A percentile compares a stretch with the other conserved stretches of the same genome.
phyloP scores from a whole-genome alignment of 2,329 filamentous ascomycete species.

The Rachicladosporium sp. region DNA sequence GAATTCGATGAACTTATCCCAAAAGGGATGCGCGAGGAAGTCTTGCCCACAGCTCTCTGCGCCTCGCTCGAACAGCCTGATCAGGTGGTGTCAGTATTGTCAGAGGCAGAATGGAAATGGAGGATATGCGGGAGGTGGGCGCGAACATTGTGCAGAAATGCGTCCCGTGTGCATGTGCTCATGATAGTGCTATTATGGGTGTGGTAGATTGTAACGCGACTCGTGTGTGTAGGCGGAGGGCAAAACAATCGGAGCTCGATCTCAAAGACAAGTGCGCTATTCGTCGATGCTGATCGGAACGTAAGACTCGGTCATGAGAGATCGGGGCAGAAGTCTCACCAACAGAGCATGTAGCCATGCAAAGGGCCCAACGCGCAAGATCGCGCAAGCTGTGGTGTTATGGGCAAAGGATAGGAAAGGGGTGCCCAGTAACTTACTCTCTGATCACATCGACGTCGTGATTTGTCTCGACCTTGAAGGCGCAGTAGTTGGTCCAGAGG shows the following conservation, averaged over 20 bases:
- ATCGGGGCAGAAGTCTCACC: constrained; percentile 19
- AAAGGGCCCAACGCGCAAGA: no score
- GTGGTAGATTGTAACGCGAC: background rate
- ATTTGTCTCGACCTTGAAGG: constrained; percentile 94
- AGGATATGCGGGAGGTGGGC: constrained; percentile 17
- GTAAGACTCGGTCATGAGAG: constrained; percentile 19
- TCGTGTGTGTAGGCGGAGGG: constrained; percentile 2
- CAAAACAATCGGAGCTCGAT: constrained; percentile 5
- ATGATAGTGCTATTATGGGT: background rate
- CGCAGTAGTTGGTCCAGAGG: constrained; percentile 93
- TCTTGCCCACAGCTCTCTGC: constrained; percentile 77
- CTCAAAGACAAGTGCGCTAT: constrained; percentile 6
- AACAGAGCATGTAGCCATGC: constrained; percentile 1
- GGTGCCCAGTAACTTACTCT: constrained; percentile 84
- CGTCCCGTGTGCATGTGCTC: constrained; percentile 1
- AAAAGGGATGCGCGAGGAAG: constrained; percentile 89
- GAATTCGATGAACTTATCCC: constrained; percentile 98
- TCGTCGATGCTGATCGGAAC: constrained; percentile 14
- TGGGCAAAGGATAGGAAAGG: constrained; percentile 43
- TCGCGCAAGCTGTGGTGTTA: constrained; percentile 10
- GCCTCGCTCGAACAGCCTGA: constrained; percentile 83
- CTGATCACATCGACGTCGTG: constrained; percentile 89
- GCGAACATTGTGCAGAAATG: constrained; percentile 17
- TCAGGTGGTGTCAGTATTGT: constrained; percentile 27
- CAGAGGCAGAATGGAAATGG: constrained; percentile 2